Conservation (phyloP, 768 basidiomycete genomes). For the Trametes cingulata region DNA sequence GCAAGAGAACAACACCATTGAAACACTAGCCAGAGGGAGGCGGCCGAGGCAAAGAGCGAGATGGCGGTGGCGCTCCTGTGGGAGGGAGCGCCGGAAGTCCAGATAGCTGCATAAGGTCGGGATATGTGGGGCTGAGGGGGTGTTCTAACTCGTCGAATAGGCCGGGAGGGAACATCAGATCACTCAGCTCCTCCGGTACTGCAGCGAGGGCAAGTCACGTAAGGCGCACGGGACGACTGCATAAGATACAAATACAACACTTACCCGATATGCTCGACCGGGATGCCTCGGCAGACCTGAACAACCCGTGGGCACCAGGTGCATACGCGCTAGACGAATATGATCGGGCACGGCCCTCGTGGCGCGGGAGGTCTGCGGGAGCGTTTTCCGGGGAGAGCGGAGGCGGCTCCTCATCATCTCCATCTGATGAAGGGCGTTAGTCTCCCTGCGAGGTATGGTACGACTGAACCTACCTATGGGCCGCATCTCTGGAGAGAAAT, state of each 20-base stretch:
- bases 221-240: neutral
- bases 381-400: conserved; percentile 7
- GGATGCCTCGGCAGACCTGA: neutral
- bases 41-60: neutral
- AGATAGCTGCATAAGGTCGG: neutral
- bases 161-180: neutral
- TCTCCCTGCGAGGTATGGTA: neutral
- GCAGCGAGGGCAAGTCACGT: conserved; percentile 1
- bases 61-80: neutral
- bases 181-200: conserved; percentile 4
- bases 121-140: neutral
- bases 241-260: neutral
- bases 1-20: neutral
- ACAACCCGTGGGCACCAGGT: neutral
- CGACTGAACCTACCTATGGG: neutral
- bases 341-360: neutral
- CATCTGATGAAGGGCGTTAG: neutral
- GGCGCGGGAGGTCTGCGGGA: neutral
- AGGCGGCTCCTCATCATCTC: neutral
- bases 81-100: neutral
- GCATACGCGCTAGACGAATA: neutral
- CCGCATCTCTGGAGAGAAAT: conserved; percentile 3
- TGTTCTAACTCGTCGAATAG: neutral
- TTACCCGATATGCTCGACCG: conserved; percentile 10
- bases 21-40: neutral